These are phyloP conservation scores for Acanthochlamys bracteata DNA, from an alignment of 106 monocot genomes.

Conservation along the genomic window DNA sequence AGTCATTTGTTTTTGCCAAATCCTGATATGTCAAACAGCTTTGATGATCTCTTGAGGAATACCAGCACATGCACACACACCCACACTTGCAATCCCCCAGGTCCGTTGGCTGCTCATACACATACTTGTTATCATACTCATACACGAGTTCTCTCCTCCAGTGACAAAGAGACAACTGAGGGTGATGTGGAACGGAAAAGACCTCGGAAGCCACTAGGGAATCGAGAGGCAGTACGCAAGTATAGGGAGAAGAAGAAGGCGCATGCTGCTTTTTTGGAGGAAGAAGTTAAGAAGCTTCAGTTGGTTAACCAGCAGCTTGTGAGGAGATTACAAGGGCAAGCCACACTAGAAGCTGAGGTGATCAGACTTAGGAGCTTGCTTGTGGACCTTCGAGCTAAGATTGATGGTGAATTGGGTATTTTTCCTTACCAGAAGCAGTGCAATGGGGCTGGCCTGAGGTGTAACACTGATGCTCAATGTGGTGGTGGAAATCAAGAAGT, in stretches of 20 bases:
- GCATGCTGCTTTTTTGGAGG: slow-evolving; percentile 64
- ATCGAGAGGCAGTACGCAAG: slow-evolving; percentile 79
- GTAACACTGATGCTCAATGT: slow-evolving; percentile 18
- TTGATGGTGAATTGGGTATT: slow-evolving; percentile 54
- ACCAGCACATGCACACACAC: slow-evolving; percentile 68
- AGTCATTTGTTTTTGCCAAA: slow-evolving; percentile 30
- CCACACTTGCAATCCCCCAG: slow-evolving; percentile 82
- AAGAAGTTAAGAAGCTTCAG: slow-evolving; percentile 66
- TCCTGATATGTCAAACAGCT: slow-evolving; percentile 26
- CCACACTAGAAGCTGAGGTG: slow-evolving; percentile 66
- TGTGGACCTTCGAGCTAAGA: slow-evolving; percentile 51
- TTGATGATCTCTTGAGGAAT: slow-evolving; percentile 54
- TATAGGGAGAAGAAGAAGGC: slow-evolving; percentile 96
- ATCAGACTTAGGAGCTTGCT: slow-evolving; percentile 47
- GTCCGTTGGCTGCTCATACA: slow-evolving; percentile 40
- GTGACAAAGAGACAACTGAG: not conserved
- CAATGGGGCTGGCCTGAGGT: slow-evolving; percentile 19
- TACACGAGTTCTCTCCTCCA: slow-evolving; percentile 33
- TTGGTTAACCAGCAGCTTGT: slow-evolving; percentile 50
- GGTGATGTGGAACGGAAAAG: slow-evolving; percentile 21
- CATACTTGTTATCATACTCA: slow-evolving; percentile 85
- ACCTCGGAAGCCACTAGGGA: slow-evolving; percentile 47
- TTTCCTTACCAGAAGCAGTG: slow-evolving; percentile 60
- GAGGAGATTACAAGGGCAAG: slow-evolving; percentile 61
- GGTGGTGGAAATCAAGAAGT: slow-evolving; percentile 3